Conservation (phyloP, 768 basidiomycete species). For the Sporobolomyces phaffii region DNA sequence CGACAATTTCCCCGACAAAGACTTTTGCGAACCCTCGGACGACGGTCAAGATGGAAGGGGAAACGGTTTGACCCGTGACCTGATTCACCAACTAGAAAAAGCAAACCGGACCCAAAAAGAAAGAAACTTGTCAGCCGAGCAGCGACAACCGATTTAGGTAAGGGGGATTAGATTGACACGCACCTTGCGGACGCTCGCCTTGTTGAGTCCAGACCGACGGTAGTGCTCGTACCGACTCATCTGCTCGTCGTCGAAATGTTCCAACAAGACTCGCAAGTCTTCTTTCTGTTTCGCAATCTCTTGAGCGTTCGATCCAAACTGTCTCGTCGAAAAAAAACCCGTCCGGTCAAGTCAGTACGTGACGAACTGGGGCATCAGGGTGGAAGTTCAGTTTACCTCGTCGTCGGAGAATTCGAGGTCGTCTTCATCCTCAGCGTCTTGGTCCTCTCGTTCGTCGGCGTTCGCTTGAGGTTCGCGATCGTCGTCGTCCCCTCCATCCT, state of each 20-base stretch:
- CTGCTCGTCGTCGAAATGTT: constrained; percentile 73
- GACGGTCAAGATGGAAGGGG: constrained; percentile 78
- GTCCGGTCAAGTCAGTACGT: neutral
- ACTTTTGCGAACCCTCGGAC: constrained; percentile 78
- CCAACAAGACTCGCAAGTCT: constrained; percentile 67
- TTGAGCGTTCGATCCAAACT: constrained; percentile 36
- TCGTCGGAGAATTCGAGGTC: constrained; percentile 31
- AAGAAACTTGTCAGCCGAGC: too few species aligned
- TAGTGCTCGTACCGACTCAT: constrained; percentile 87
- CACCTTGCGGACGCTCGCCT: constrained; percentile 74
- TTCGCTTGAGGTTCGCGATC: too few species aligned
- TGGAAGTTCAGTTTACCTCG: constrained; percentile 8
- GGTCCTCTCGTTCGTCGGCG: constrained; percentile 1
- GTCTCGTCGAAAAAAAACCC: neutral
- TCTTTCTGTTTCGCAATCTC: constrained; percentile 24
- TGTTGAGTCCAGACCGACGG: constrained; percentile 71
- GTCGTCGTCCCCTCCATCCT: neutral
- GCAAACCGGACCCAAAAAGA: neutral
- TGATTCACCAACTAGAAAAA: constrained; percentile 69
- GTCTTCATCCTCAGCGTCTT: constrained; percentile 33
- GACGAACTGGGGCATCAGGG: neutral
- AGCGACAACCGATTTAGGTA: neutral
- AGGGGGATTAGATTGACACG: neutral
- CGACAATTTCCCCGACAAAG: constrained; percentile 86
- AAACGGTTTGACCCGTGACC: constrained; percentile 70